A percentile compares a stretch with the other conserved stretches of the same genome.
These are phyloP conservation scores for Grosmannia huntii DNA, from an alignment of 2,329 filamentous ascomycete genomes.

Conservation along the genomic window DNA sequence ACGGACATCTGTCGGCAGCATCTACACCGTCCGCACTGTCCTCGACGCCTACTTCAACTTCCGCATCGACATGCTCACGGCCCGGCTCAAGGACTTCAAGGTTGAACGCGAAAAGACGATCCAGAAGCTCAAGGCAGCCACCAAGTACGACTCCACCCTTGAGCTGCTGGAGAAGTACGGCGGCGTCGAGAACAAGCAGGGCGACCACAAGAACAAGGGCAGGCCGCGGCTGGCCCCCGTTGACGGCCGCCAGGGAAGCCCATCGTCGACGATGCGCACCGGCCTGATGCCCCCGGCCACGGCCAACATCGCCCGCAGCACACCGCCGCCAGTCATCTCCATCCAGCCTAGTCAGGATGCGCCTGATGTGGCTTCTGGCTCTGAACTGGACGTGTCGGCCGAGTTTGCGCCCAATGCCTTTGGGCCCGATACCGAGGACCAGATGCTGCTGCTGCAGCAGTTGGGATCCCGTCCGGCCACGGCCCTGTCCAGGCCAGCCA, in stretches of 20 bases:
- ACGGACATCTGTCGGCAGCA: slow-evolving; percentile 33
- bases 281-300: slow-evolving; percentile 45
- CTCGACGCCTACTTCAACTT: slow-evolving; percentile 67
- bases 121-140: slow-evolving; percentile 85
- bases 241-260: not conserved
- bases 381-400: slow-evolving; percentile 27
- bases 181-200: slow-evolving; percentile 40
- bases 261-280: slow-evolving; percentile 25
- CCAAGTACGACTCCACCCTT: slow-evolving; percentile 90
- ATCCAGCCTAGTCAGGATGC: not conserved
- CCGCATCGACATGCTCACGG: slow-evolving; percentile 57
- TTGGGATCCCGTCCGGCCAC: not conserved
- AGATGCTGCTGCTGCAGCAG: slow-evolving; percentile 2
- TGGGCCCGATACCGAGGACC: slow-evolving; percentile 13
- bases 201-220: slow-evolving; percentile 7
- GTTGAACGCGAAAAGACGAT: slow-evolving; percentile 77
- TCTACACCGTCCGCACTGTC: slow-evolving; percentile 58
- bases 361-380: slow-evolving; percentile 13
- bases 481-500: not conserved
- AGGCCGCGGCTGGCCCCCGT: slow-evolving; percentile 7
- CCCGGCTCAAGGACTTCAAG: slow-evolving; percentile 60
- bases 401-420: slow-evolving; percentile 69
- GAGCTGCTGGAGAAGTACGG: slow-evolving; percentile 92
- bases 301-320: slow-evolving; percentile 42
- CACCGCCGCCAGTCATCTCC: not conserved